Evolutionary conservation across 192 early-diverging fungal species (phyloP).

Genomic region (Diversispora epigaea): DNA sequence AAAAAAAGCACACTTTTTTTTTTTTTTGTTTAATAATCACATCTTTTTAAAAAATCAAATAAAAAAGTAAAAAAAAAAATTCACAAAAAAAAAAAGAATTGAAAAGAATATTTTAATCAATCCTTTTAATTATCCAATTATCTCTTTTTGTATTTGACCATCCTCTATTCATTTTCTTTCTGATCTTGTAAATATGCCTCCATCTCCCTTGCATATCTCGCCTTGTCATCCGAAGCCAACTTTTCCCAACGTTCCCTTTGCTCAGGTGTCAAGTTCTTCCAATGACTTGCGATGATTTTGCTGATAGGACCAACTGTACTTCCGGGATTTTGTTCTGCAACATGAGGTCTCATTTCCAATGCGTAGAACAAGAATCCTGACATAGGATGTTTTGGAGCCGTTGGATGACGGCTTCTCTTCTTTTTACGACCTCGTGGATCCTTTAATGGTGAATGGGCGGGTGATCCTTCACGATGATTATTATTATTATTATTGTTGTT

Average conservation of each 20-base stretch:
- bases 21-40: too few relatives aligned
- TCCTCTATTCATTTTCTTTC: slow-evolving; percentile 15
- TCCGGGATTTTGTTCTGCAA: slow-evolving; percentile 64
- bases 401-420: slow-evolving; percentile 69
- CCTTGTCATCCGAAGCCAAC: slow-evolving; percentile 61
- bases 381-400: slow-evolving; percentile 83
- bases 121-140: too few relatives aligned
- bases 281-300: slow-evolving; percentile 69
- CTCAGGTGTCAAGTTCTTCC: slow-evolving; percentile 58
- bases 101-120: too few relatives aligned
- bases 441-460: slow-evolving; percentile 22
- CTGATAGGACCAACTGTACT: slow-evolving; percentile 73
- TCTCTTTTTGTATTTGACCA: not conserved
- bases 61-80: too few relatives aligned
- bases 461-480: not conserved
- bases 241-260: slow-evolving; percentile 54
- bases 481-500: slow-evolving; percentile 28
- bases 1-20: too few relatives aligned
- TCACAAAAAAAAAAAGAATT: too few relatives aligned
- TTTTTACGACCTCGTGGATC: slow-evolving; percentile 56
- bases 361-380: slow-evolving; percentile 82
- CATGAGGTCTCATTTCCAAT: slow-evolving; percentile 61
- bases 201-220: slow-evolving; percentile 70
- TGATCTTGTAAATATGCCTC: slow-evolving; percentile 42
- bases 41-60: too few relatives aligned